These are phyloP conservation scores for Mrakia frigida DNA, from an alignment of 768 basidiomycete genomes.

Conservation along the genomic window DNA sequence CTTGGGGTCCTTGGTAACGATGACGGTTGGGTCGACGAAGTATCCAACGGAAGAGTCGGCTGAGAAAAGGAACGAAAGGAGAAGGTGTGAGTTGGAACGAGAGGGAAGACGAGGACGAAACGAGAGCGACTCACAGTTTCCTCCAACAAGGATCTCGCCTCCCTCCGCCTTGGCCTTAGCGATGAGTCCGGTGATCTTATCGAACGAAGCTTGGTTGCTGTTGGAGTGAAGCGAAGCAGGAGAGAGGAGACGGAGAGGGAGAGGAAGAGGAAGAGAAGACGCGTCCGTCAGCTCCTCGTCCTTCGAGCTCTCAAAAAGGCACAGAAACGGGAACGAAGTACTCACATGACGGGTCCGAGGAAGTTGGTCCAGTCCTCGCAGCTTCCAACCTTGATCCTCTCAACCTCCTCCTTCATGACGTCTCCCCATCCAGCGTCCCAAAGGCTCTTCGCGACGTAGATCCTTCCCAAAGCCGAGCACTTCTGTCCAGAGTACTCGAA, in stretches of 20 bases:
- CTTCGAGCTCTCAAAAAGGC: background rate
- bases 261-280: background rate
- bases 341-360: conserved; percentile 92
- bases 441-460: conserved; percentile 79
- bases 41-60: conserved; percentile 87
- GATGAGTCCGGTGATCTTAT: conserved; percentile 77
- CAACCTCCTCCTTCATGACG: conserved; percentile 63
- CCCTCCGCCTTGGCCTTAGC: conserved; percentile 79
- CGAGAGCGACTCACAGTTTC: conserved; percentile 53
- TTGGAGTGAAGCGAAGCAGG: conserved; percentile 14
- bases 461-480: conserved; percentile 86
- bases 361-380: conserved; percentile 74
- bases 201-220: conserved; percentile 79
- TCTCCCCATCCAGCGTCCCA: conserved; percentile 86
- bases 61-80: conserved; percentile 37
- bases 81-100: background rate
- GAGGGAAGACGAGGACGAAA: background rate
- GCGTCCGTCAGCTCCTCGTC: background rate
- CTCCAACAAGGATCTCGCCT: conserved; percentile 84
- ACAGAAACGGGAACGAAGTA: conserved; percentile 13
- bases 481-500: conserved; percentile 99
- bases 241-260: background rate
- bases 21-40: conserved; percentile 90
- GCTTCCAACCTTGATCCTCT: conserved; percentile 79
- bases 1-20: conserved; percentile 82